Conservation (phyloP, 108 stramenopile genomes). For the Skeletonema potamos region DNA sequence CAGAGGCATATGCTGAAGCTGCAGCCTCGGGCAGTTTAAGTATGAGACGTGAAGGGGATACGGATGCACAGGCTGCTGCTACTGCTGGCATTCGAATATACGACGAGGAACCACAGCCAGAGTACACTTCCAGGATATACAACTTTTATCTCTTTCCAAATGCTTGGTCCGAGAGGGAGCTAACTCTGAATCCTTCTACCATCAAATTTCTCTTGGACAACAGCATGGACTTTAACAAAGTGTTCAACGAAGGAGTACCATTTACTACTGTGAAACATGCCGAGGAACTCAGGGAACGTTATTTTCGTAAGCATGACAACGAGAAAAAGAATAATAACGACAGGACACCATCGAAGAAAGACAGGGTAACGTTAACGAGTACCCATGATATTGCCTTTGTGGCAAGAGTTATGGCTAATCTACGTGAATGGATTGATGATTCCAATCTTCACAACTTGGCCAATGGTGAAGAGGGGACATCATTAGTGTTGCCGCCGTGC, state of each 20-base stretch:
- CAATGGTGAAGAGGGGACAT: constrained; percentile 47
- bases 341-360: background rate
- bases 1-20: background rate
- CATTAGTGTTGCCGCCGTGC: constrained; percentile 66
- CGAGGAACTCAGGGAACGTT: constrained; percentile 34
- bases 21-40: too few species aligned
- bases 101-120: constrained; percentile 7
- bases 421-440: constrained; percentile 81
- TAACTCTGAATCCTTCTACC: constrained; percentile 65
- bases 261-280: constrained; percentile 51
- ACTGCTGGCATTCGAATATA: too few species aligned
- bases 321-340: constrained; percentile 12
- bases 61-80: too few species aligned
- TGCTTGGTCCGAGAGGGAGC: constrained; percentile 36
- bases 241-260: constrained; percentile 65
- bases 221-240: constrained; percentile 69
- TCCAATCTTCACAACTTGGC: background rate
- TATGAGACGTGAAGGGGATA: too few species aligned
- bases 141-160: constrained; percentile 82
- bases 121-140: constrained; percentile 53
- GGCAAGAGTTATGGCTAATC: constrained; percentile 66
- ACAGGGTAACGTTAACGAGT: constrained; percentile 33
- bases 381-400: constrained; percentile 60
- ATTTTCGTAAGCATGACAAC: constrained; percentile 30
- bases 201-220: constrained; percentile 67